Conservation (phyloP, 768 basidiomycete genomes). For the Hebeloma cylindrosporum region DNA sequence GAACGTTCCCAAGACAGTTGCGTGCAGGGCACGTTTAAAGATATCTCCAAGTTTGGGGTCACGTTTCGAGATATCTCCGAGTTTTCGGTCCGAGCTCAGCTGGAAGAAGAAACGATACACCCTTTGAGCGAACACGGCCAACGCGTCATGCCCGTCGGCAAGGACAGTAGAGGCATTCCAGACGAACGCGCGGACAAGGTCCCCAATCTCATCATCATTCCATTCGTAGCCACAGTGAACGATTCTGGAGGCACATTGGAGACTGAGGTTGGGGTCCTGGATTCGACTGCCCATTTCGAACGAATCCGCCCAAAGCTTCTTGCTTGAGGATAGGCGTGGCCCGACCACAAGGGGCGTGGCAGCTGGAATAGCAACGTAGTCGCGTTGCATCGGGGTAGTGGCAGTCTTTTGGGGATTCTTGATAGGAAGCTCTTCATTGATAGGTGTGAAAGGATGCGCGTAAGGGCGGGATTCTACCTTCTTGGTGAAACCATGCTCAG, state of each 20-base stretch:
- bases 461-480: too few relatives aligned
- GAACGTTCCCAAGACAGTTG: too few relatives aligned
- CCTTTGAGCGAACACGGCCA: neutral
- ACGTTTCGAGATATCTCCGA: too few relatives aligned
- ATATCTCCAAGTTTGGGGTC: too few relatives aligned
- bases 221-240: constrained; percentile 6
- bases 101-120: constrained; percentile 1
- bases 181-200: constrained; percentile 17
- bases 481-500: neutral
- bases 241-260: neutral
- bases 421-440: too few relatives aligned
- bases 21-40: too few relatives aligned
- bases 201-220: constrained; percentile 15
- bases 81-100: neutral
- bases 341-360: neutral
- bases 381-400: neutral
- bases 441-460: too few relatives aligned
- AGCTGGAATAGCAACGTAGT: neutral
- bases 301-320: neutral
- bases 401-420: too few relatives aligned
- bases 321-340: neutral
- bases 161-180: constrained; percentile 13
- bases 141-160: constrained; percentile 1
- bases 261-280: neutral
- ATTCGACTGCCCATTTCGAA: neutral